Evolutionary conservation across 2,329 filamentous ascomycete species (phyloP), one percentile per base, ranked within the genome.

Genomic region (Onygenales sp.): DNA sequence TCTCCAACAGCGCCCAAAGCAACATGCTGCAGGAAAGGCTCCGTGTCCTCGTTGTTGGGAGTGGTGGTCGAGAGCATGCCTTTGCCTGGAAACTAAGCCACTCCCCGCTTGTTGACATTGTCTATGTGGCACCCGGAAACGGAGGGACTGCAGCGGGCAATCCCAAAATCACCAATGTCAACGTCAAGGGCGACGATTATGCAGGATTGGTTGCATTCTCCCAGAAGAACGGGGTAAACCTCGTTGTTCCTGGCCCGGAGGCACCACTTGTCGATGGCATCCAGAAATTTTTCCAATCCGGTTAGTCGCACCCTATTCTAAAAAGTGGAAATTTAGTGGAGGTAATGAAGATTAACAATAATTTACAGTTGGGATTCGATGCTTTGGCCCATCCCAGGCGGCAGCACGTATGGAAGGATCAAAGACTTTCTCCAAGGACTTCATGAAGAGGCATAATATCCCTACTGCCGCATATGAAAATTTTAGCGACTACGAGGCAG

Each of bases 401-500:
- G 92, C 93, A 21, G 91, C 93, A 14, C 81, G 82, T 44, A 89
- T 98, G 80, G 93, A 98, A 72, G 93, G 93, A 56, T 94, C 88
- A 74, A 98, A 98, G 77, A 88, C 92, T 9, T 97, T 94, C 70
- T 90, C 88, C 57, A 98, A 98, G 69, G 91, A 97, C 70, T 97
- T 97, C 67, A 98, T 97, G 93, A 85, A 87, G 71, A 84, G 85
- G 60, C 83, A 95, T 73, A 80, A 80, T 63, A 95, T 98, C 62
- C 91, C 92, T 39, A 97, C 93, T 1, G 93, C 93, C 13, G 83
- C 81, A 41, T 97, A 95, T 74, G 82, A 86, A 69, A 96, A 94
- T 75, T 96, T 97, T 67, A 82, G 78, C 68, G 79, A 87, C 63
- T 91, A 87, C 70, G 80, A 85, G 53, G 75, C 81, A 46, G 90